Conservation (phyloP, 495 filamentous ascomycete species). For the Penicillium bialowiezense region DNA sequence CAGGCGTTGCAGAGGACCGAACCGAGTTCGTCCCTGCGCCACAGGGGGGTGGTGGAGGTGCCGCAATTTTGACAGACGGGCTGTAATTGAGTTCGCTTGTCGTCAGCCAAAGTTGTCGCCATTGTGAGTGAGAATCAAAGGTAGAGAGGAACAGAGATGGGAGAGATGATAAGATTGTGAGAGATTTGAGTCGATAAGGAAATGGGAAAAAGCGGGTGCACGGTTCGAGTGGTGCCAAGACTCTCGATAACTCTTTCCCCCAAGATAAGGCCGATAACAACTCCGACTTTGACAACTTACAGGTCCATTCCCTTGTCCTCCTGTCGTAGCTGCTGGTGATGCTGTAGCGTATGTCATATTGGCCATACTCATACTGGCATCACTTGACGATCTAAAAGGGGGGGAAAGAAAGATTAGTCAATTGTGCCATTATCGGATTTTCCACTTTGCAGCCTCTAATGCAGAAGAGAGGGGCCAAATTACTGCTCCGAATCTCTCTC, state of each 20-base stretch:
- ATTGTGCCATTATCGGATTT: constrained; percentile 12
- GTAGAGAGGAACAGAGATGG: constrained; percentile 16
- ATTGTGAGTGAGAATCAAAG: constrained; percentile 37
- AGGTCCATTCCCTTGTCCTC: constrained; percentile 62
- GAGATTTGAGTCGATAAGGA: constrained; percentile 50
- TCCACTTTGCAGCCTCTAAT: constrained; percentile 7
- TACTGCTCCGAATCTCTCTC: not conserved
- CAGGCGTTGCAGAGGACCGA: constrained; percentile 99
- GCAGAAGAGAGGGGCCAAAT: constrained; percentile 9
- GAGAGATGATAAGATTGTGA: constrained; percentile 52
- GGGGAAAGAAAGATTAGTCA: constrained; percentile 33
- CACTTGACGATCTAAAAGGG: constrained; percentile 50
- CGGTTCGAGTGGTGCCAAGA: constrained; percentile 41
- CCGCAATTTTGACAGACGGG: constrained; percentile 96
- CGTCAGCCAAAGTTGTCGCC: constrained; percentile 57
- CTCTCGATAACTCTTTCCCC: constrained; percentile 12
- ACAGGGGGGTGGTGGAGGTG: constrained; percentile 93
- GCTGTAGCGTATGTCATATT: constrained; percentile 61
- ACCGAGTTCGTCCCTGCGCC: constrained; percentile 93
- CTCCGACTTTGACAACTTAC: constrained; percentile 45
- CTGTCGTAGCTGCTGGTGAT: constrained; percentile 65
- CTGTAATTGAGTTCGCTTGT: constrained; percentile 64
- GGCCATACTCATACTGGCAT: constrained; percentile 50
- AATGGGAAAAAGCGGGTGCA: constrained; percentile 24
- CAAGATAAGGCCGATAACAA: constrained; percentile 10